Conservation (phyloP, 2,329 filamentous ascomycete genomes). For the Colletotrichum acutatum region DNA sequence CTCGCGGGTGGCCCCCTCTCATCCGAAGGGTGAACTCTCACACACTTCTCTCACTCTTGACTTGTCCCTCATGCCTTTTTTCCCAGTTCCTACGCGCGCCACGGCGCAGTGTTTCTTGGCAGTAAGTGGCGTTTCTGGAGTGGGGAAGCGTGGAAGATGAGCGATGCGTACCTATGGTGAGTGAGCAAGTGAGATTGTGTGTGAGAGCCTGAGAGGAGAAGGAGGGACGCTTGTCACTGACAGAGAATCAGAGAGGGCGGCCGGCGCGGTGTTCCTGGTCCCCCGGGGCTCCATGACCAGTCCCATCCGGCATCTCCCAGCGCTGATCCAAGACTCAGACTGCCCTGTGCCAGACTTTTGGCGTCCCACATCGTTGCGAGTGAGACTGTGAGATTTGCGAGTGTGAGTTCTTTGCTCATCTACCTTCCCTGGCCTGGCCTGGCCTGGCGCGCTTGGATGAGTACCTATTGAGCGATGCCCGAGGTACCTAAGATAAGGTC, state of each 20-base stretch:
- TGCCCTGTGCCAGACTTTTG: not conserved
- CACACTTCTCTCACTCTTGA: not conserved
- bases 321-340: not conserved
- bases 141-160: not conserved
- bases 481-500: not conserved
- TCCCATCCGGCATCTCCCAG: not conserved
- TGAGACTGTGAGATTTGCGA: too few relatives aligned
- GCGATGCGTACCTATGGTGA: not conserved
- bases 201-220: too few relatives aligned
- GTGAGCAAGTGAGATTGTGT: too few relatives aligned
- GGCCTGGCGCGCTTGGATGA: not conserved
- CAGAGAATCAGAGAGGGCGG: not conserved
- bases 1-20: not conserved
- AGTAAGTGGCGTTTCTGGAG: conserved; percentile 13
- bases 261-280: conserved; percentile 5
- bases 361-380: not conserved
- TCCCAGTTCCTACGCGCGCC: not conserved
- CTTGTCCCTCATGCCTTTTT: not conserved
- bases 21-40: not conserved
- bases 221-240: too few relatives aligned
- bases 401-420: not conserved
- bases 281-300: not conserved
- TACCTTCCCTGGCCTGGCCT: not conserved
- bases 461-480: not conserved
- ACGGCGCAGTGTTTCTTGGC: not conserved